These are phyloP conservation scores for Sesbania bispinosa DNA, from an alignment of 306 rosid genomes.

Conservation along the genomic window DNA sequence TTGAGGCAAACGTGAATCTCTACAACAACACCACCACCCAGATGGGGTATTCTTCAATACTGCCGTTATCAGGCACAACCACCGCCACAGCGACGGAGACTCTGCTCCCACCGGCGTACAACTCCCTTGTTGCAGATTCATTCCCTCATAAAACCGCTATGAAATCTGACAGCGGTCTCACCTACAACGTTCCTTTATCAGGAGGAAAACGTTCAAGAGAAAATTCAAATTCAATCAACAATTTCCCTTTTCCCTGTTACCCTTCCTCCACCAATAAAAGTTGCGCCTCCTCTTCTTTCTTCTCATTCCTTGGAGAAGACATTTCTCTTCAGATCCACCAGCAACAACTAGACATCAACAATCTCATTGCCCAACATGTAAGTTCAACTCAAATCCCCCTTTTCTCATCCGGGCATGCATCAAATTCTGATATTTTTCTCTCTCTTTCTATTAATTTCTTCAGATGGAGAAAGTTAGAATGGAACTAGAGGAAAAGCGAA, in stretches of 20 bases:
- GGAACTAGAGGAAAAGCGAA: slow-evolving; percentile 67
- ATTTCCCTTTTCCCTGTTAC: slow-evolving; percentile 29
- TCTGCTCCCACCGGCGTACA: slow-evolving; percentile 37
- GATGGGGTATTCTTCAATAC: slow-evolving; percentile 38
- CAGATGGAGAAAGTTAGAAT: slow-evolving; percentile 82
- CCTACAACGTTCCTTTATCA: slow-evolving; percentile 40
- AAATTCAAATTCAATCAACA: background rate
- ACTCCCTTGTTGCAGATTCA: slow-evolving; percentile 38
- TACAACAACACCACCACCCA: slow-evolving; percentile 38
- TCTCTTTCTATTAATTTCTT: background rate
- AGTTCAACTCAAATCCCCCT: background rate
- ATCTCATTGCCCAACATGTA: slow-evolving; percentile 62
- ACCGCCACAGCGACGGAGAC: slow-evolving; percentile 38
- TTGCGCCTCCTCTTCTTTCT: slow-evolving; percentile 27
- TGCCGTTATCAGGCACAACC: slow-evolving; percentile 47
- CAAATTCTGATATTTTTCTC: background rate
- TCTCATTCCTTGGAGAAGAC: slow-evolving; percentile 85
- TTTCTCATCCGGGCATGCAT: background rate
- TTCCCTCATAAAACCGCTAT: slow-evolving; percentile 42
- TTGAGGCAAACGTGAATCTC: slow-evolving; percentile 35
- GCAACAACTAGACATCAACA: slow-evolving; percentile 66
- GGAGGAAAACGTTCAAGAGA: slow-evolving; percentile 80
- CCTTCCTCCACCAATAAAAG: slow-evolving; percentile 28
- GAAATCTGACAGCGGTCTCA: slow-evolving; percentile 69
- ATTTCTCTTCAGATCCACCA: slow-evolving; percentile 63